These are phyloP conservation scores for Lactarius akahatsu DNA, from an alignment of 768 basidiomycete genomes.

Conservation along the genomic window DNA sequence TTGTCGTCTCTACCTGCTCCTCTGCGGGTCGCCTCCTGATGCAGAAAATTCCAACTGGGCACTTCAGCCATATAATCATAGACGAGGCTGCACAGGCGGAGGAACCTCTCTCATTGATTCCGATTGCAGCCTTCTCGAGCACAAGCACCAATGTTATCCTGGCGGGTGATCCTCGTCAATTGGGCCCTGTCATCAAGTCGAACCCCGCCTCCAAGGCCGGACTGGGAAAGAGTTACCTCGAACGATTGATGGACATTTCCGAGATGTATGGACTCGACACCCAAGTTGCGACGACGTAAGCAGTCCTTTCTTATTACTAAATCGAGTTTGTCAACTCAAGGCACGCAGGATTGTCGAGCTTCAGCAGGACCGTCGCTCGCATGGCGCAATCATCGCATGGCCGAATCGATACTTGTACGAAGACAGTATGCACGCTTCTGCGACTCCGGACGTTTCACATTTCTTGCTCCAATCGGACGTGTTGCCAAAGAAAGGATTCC, in stretches of 20 bases:
- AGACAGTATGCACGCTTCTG: conserved; percentile 36
- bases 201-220: conserved; percentile 32
- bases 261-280: conserved; percentile 33
- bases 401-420: conserved; percentile 49
- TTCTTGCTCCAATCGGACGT: conserved; percentile 32
- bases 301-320: not conserved
- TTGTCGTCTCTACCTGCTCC: conserved; percentile 60
- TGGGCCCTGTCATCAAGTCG: conserved; percentile 41
- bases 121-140: conserved; percentile 37
- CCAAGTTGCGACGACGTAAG: conserved; percentile 37
- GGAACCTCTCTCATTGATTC: conserved; percentile 57
- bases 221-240: conserved; percentile 38
- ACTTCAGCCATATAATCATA: conserved; percentile 60
- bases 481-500: conserved; percentile 35
- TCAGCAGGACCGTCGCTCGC: conserved; percentile 27
- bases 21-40: conserved; percentile 49
- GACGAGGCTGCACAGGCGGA: conserved; percentile 67
- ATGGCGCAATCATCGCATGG: conserved; percentile 51
- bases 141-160: conserved; percentile 39
- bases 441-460: conserved; percentile 32
- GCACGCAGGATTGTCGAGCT: conserved; percentile 29
- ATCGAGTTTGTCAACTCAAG: not conserved
- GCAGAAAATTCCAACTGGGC: conserved; percentile 50
- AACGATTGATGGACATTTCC: conserved; percentile 37
- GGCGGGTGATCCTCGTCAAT: conserved; percentile 41